Evolutionary conservation across 2,329 filamentous ascomycete species (phyloP), one percentile per base, ranked within the genome.

Genomic region (Calcarisporium arbuscula): DNA sequence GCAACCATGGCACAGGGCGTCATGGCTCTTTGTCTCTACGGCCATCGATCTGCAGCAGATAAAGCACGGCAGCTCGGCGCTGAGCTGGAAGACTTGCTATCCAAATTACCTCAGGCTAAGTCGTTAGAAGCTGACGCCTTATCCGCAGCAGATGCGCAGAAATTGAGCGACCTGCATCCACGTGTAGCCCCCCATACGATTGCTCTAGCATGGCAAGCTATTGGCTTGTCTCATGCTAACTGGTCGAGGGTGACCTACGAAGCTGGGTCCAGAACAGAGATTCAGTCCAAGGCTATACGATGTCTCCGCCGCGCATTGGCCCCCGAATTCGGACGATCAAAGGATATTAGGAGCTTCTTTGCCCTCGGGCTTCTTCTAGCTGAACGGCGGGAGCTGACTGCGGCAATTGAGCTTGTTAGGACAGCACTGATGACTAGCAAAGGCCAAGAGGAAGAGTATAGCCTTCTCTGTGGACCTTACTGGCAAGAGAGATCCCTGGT

Each of bases 241-340:
- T 95, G 87, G 87, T 86, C 89, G 28, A 77, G 81, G 34, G 71
- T 82, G 51, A 95, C 89, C 0, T 85, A 80, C 39, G 81, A 95
- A 44, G 81, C 80, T 17, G 72, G 80, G 26, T 67, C 72, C 14
- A 76, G 92, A 40, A 71, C 79, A 6, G 77, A 82, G 31, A 76
- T 90, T 28, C 88, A 94, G 50, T 68, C 74, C 23, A 82, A 85
- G 52, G 89, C 90, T 3, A 78, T 92, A 23, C 72, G 78, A 43
- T 82, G 79, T 41, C 71, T 96, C 31, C 79, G 82, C 28, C 84
- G 75, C 50, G 83, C 86, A 8, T 61, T 94, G 14, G 74, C 77
- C 2, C 74, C 80, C 4, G 77, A 82, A 30, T 73, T 77, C 29
- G 75, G 77, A 25, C 73, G 78, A 28, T 67, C 77, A 16, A 70